Conservation (phyloP, 805 yeast genomes). For the Starmerella etchellsii region DNA sequence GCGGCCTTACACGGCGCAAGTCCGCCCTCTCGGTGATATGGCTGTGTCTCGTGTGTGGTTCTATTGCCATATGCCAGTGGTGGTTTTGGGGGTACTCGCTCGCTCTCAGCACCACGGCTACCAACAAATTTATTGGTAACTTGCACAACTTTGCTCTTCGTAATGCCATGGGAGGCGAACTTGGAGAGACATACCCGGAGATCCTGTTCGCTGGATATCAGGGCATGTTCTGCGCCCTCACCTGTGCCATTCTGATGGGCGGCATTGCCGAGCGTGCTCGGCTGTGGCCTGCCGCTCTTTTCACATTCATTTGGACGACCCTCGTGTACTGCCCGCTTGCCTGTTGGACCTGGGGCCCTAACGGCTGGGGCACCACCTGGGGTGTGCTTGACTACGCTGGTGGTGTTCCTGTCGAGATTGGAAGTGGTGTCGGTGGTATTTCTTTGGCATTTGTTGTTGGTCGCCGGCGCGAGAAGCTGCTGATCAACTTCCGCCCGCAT, state of each 20-base stretch:
- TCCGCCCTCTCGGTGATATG: conserved; percentile 80
- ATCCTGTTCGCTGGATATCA: conserved; percentile 77
- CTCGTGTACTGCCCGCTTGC: conserved; percentile 89
- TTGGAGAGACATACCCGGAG: conserved; percentile 52
- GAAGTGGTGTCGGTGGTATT: conserved; percentile 82
- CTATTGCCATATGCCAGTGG: conserved; percentile 79
- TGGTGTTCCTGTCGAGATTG: conserved; percentile 92
- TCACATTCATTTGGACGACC: conserved; percentile 79
- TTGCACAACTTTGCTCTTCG: conserved; percentile 70
- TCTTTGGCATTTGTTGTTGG: conserved; percentile 44
- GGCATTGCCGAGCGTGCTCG: conserved; percentile 91
- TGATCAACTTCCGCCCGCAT: conserved; percentile 88
- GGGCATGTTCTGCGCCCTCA: conserved; percentile 84
- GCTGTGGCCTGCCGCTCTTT: conserved; percentile 68
- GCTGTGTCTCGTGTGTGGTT: conserved; percentile 59
- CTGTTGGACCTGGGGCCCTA: conserved; percentile 86
- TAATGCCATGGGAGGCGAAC: conserved; percentile 42
- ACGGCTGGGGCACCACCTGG: conserved; percentile 78
- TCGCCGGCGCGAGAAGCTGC: conserved; percentile 55
- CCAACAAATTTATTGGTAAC: conserved; percentile 80
- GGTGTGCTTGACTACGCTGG: conserved; percentile 96
- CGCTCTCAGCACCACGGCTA: conserved; percentile 69
- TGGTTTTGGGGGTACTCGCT: conserved; percentile 97
- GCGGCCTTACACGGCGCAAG: conserved; percentile 82
- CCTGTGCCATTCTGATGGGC: conserved; percentile 82